Percentiles rank a stretch among this genome's conserved stretches.
Evolutionary conservation across 768 basidiomycete genomes (phyloP).

Genomic region (Zangia roseola): DNA sequence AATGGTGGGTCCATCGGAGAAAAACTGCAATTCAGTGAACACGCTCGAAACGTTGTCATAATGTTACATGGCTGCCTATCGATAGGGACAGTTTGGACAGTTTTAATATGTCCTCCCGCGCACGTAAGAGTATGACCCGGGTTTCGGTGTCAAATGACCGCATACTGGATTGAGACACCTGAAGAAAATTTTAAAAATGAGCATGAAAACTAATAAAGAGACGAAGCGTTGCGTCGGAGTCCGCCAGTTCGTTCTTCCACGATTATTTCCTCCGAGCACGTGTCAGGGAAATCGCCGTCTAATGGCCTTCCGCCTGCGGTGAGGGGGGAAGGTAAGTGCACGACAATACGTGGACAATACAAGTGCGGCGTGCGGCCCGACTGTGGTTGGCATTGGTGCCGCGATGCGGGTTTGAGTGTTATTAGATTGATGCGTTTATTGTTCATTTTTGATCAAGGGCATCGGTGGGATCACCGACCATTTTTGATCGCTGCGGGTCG

Average conservation of each 20-base stretch:
- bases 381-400: constrained; percentile 13
- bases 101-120: background rate
- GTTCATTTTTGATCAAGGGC: constrained; percentile 2
- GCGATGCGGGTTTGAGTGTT: constrained; percentile 4
- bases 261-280: constrained; percentile 12
- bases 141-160: too few species aligned
- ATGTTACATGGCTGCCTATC: background rate
- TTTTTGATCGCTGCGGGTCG: background rate
- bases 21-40: constrained; percentile 4
- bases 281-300: constrained; percentile 14
- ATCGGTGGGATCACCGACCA: constrained; percentile 10
- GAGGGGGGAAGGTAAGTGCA: background rate
- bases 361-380: background rate
- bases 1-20: background rate
- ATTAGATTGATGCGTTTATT: constrained; percentile 1
- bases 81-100: too few species aligned
- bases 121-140: too few species aligned
- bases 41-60: constrained; percentile 9
- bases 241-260: background rate
- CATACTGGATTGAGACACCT: too few species aligned
- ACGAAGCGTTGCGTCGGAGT: background rate
- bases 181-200: too few species aligned
- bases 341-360: background rate
- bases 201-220: too few species aligned
- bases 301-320: background rate